Base-by-base conservation (phyloP, 805 yeast species). In the Wickerhamiella azymoides region DNA sequence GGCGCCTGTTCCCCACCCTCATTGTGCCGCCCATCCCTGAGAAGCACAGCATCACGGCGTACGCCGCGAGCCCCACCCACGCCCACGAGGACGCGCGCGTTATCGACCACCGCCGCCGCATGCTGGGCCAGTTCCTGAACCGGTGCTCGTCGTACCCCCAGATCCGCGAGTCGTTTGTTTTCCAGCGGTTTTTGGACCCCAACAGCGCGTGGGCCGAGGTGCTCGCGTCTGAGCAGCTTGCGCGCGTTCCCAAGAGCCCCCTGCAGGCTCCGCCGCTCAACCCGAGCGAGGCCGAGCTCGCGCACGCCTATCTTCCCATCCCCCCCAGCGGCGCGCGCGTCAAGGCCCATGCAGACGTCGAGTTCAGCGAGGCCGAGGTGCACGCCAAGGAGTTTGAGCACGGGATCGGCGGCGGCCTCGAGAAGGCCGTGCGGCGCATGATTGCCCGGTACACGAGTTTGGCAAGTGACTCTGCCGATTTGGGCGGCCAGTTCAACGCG, bases 1-100 rank as follows among this genome's bases (percentile, higher is more conserved):
- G 77, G 2, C 77, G 80, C 53, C 64, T 84, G 33, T 80, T 81
- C 52, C 96, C 98, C 2, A 76, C 92, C 2, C 59, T 78, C 3
- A 73, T 92, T 2, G 76, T 92, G 5, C 98, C 98, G 6, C 96
- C 97, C 1, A 89, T 92, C 9, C 98, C 98, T 0, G 82, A 79
- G 61, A 83, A 83, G 59, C 89, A 82, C 60, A 70, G 83, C 13
- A 59, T 82, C 52, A 54, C 67, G 21, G 72, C 69, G 39, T 67
- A 67, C 49, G 72, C 72, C 8, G 64, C 65, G 6, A 61, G 66
- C 24, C 70, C 71, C 19, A 61, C 72, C 13, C 67, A 62, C 47
- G 71, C 71, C 11, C 66, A 65, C 41, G 70, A 71, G 57, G 63
- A 68, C 63, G 38, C 57, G 10, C 51, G 56, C 19, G 56, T 65